Conservation (phyloP, 352 stramenopile species). For the Globisporangium echinulatum region DNA sequence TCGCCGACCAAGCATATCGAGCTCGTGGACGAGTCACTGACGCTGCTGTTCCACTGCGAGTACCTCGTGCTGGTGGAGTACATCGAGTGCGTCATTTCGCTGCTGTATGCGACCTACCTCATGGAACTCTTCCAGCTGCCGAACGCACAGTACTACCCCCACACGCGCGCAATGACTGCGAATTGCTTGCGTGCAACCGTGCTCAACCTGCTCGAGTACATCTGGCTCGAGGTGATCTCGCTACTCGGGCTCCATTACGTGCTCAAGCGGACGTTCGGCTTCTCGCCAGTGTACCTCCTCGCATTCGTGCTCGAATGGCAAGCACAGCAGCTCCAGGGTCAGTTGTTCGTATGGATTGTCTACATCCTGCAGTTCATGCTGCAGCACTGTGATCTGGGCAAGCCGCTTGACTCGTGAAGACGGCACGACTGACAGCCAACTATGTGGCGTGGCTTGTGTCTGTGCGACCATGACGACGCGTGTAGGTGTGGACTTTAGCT, state of each 20-base stretch:
- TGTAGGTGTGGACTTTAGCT: no score
- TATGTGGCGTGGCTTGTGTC: no score
- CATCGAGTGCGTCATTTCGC: constrained; percentile 16
- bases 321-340: constrained; percentile 23
- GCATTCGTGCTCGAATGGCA: constrained; percentile 39
- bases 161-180: not conserved
- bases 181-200: not conserved
- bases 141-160: constrained; percentile 12
- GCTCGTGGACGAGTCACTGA: constrained; percentile 1
- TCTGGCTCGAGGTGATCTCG: constrained; percentile 7
- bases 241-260: constrained; percentile 3
- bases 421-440: no score
- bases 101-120: constrained; percentile 8
- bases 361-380: constrained; percentile 5
- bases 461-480: no score
- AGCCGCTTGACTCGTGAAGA: no score
- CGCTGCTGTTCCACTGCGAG: constrained; percentile 16
- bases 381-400: not conserved
- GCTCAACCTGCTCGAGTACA: constrained; percentile 10
- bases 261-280: constrained; percentile 5
- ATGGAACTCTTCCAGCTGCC: constrained; percentile 6
- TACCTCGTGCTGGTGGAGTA: constrained; percentile 21
- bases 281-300: constrained; percentile 4
- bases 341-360: constrained; percentile 32
- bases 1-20: no score